Evolutionary conservation across 1,139 yeast genomes (phyloP), one percentile per base, ranked within the genome.

Genomic region (Wickerhamomyces sp.): DNA sequence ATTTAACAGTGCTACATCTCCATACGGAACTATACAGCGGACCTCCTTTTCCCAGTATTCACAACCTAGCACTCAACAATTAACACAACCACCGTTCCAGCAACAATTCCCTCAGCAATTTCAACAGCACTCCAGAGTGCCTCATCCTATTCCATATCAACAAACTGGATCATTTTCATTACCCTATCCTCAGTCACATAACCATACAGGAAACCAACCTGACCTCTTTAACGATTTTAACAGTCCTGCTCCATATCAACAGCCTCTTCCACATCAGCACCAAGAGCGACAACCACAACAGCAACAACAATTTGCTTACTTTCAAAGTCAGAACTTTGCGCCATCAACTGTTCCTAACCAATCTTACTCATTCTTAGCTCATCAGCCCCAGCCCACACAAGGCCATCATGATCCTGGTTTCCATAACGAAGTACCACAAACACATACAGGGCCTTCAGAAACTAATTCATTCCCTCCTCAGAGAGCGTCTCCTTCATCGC

Each of bases 201-300:
- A 28, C 26, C 27, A 27, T 29, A 7, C 33, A 5, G n/a, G 40
- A 8, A 24, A 12, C 13, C 20, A 31, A 27, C 17, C 13, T 4
- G 33, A 30, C 8, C 20, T 10, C 17, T 30, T 13, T 7, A n/a
- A 13, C n/a, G 33, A 30, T 4, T 10, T 30, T 2, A 30, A 30
- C 13, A 14, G 17, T 19, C 25, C 33, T 3, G 25, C 20, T n/a
- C 25, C 16, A 19, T 30, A 24, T 18, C 51, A 40, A 14, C 55
- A 47, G 24, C 48, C 43, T 7, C 44, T 41, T 37, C 41, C 49
- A 42, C 37, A 35, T 7, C 31, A 18, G 14, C 33, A 24, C 7
- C 28, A 30, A 1, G 15, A 14, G 3, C 40, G 22, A 10, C 31
- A 21, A 14, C 6, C 18, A 10, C 28, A 28, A 35, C 14, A 24